Evolutionary conservation across 306 rosid species (phyloP), one percentile per base, ranked within the genome.

Genomic region (Prinsepia uniflora): DNA sequence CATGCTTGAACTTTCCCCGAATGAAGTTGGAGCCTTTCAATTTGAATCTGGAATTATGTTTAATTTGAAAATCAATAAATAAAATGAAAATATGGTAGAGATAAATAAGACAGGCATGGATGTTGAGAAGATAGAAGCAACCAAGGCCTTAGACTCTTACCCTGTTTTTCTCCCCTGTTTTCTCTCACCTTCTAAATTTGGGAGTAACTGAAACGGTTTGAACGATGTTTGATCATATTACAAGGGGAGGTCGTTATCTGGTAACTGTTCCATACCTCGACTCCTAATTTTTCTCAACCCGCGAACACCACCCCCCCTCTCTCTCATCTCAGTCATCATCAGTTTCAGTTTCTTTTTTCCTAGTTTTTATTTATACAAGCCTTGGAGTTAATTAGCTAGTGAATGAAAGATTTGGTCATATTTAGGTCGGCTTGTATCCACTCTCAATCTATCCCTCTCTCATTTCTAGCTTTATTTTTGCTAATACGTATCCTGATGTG

Each of bases 201-300:
- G 62, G 3, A 58, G 67, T 44, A 9, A 50, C 20, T 34, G 45
- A 36, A 65, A 43, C 17, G 18, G 48, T 68, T 68, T 17, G 18
- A 39, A 50, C 39, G 30, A 24, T 24, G 30, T 24, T 24, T 24
- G 30, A 24, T 24, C 30, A 24, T 2, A 24, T 24, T 24, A 24
- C 30, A 24, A 24, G 30, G 30, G 50, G 14, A 18, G 41, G 63
- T 53, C 52, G 50, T 40, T 68, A 68, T 45, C 19, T 40, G 40
- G 44, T 40, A 68, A 53, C 63, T 50, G 63, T 68, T 45, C 43
- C 34, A 34, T 34, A 1, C 60, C 45, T 5, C 53, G 34, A 12
- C 52, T 18, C 64, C 64, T 14, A 7, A 19, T 41, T 42, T 70
- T 55, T 70, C 73, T 70, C 73, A 70, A 55, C 43, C 72, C 62